Conservation (phyloP, 169 alveolate genomes). For the Plasmodium falciparum region DNA sequence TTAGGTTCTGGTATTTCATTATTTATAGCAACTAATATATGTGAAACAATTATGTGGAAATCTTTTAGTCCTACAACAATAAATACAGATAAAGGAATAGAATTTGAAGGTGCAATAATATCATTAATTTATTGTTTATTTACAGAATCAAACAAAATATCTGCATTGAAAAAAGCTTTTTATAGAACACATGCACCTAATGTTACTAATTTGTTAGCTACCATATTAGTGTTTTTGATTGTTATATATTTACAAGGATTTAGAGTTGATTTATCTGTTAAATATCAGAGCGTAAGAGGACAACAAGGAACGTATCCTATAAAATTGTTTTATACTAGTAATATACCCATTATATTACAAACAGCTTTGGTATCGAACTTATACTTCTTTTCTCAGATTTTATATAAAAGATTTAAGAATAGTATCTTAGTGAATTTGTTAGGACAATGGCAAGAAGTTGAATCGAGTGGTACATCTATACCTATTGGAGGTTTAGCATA, state of each 20-base stretch:
- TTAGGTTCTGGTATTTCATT: conserved; percentile 99
- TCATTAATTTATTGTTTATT: conserved; percentile 98
- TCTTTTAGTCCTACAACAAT: conserved; percentile 99
- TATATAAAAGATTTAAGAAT: conserved; percentile 97
- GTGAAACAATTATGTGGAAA: conserved; percentile 99
- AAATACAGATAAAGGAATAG: conserved; percentile 97
- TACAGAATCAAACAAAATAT: conserved; percentile 90
- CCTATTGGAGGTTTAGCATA: conserved; percentile 99
- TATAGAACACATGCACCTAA: conserved; percentile 99
- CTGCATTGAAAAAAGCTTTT: conserved; percentile 93
- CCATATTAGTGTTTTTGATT: conserved; percentile 96
- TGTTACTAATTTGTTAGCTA: conserved; percentile 97
- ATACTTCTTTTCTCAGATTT: conserved; percentile 98
- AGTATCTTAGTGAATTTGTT: conserved; percentile 95
- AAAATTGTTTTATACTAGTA: conserved; percentile 99
- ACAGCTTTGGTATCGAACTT: conserved; percentile 99
- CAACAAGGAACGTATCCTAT: conserved; percentile 98
- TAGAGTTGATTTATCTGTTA: conserved; percentile 97
- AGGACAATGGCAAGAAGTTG: conserved; percentile 98
- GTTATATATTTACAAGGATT: conserved; percentile 99
- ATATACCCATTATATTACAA: conserved; percentile 99
- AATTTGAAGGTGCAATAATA: conserved; percentile 99
- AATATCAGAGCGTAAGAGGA: conserved; percentile 97
- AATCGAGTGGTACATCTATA: conserved; percentile 96
- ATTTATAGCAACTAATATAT: conserved; percentile 99